Evolutionary conservation across 805 yeast genomes (phyloP).

Genomic region (Blastobotrys americana): DNA sequence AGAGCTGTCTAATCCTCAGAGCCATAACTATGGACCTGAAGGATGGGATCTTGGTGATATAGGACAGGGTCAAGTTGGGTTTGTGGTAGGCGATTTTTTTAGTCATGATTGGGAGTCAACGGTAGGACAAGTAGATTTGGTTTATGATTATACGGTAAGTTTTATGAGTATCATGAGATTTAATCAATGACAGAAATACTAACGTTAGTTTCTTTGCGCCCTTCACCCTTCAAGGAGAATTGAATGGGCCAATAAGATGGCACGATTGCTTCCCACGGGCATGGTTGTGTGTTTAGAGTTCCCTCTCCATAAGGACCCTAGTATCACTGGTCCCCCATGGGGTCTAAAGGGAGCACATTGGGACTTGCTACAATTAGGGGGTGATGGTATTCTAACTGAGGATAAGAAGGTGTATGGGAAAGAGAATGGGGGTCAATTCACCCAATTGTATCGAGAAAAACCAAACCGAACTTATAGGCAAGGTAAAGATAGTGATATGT

Average conservation of each 20-base stretch:
- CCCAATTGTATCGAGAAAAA: not conserved
- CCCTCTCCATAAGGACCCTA: conserved; percentile 3
- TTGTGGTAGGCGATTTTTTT: conserved; percentile 1
- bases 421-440: conserved; percentile 1
- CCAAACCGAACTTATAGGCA: not conserved
- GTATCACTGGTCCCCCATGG: conserved; percentile 3
- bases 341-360: conserved; percentile 5
- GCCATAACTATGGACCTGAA: not conserved
- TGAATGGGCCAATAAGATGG: not conserved
- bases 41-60: not conserved
- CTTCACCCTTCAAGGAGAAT: conserved; percentile 2
- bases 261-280: not conserved
- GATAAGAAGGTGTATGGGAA: not conserved
- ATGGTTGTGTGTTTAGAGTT: conserved; percentile 1
- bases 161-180: no score
- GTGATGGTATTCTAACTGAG: conserved; percentile 1
- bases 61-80: not conserved
- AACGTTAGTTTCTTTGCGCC: conserved; percentile 4
- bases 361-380: conserved; percentile 1
- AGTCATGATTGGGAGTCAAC: not conserved
- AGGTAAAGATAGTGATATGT: conserved; percentile 1
- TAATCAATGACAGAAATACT: no score
- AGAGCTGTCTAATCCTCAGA: not conserved
- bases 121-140: not conserved
- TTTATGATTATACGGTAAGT: conserved; percentile 4